Percentiles rank a stretch among this genome's conserved stretches.
Conservation (phyloP, 495 filamentous ascomycete species). For the Hypomontagnella monticulosa region DNA sequence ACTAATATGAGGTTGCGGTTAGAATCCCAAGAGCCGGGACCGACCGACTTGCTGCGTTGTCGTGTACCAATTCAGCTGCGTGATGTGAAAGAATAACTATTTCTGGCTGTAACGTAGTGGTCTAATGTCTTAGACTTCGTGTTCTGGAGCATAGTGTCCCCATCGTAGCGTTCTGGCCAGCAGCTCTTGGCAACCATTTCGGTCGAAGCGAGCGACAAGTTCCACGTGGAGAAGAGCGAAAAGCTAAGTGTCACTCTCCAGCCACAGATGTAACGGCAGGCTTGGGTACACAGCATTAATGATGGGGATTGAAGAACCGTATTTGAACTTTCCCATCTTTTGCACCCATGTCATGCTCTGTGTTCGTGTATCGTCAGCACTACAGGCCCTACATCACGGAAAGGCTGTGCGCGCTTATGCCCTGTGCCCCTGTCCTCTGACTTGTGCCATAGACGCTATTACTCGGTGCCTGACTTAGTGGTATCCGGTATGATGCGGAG, state of each 20-base stretch:
- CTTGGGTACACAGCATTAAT: slow-evolving; percentile 21
- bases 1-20: neutral
- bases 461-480: slow-evolving; percentile 9
- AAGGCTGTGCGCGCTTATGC: slow-evolving; percentile 25
- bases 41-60: slow-evolving; percentile 13
- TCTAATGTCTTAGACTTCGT: slow-evolving; percentile 30
- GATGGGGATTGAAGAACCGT: slow-evolving; percentile 32
- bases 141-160: slow-evolving; percentile 12
- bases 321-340: slow-evolving; percentile 36
- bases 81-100: neutral
- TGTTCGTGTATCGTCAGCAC: slow-evolving; percentile 34
- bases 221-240: slow-evolving; percentile 24
- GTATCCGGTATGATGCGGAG: neutral
- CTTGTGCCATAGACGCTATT: slow-evolving; percentile 15
- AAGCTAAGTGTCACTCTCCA: slow-evolving; percentile 28
- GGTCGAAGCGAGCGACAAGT: slow-evolving; percentile 29
- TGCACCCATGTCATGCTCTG: slow-evolving; percentile 4
- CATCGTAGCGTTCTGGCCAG: slow-evolving; percentile 3
- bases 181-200: slow-evolving; percentile 1
- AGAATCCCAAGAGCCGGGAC: slow-evolving; percentile 18
- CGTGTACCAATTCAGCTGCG: slow-evolving; percentile 1
- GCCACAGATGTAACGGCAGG: slow-evolving; percentile 18
- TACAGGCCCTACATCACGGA: slow-evolving; percentile 7
- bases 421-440: slow-evolving; percentile 8
- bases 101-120: slow-evolving; percentile 22